Evolutionary conservation across 2,329 filamentous ascomycete species (phyloP).

Genomic region (Westerdykella ornata): DNA sequence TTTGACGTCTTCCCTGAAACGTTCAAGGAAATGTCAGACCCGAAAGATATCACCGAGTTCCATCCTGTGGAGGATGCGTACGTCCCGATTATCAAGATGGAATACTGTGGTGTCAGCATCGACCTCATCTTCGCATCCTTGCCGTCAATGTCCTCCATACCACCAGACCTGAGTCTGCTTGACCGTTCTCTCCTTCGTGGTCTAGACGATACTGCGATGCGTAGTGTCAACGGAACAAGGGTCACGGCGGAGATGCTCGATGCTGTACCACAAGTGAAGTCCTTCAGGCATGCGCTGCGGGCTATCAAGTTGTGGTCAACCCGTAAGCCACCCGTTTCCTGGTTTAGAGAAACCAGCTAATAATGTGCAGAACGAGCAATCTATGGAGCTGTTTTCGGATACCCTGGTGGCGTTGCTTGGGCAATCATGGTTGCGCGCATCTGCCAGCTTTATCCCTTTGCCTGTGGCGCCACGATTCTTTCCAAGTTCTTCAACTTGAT

Average conservation of each 20-base stretch:
- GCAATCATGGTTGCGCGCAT: constrained; percentile 95
- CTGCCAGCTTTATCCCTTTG: constrained; percentile 92
- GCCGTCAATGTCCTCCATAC: constrained; percentile 37
- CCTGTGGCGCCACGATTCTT: constrained; percentile 79
- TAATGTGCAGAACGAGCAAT: constrained; percentile 60
- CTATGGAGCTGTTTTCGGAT: constrained; percentile 94
- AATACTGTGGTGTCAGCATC: constrained; percentile 84
- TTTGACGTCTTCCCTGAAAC: constrained; percentile 81
- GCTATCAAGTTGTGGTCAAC: constrained; percentile 97
- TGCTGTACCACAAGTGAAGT: constrained; percentile 80
- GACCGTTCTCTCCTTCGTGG: constrained; percentile 82
- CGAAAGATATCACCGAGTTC: constrained; percentile 76
- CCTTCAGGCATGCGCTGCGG: constrained; percentile 80
- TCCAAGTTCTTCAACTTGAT: constrained; percentile 93
- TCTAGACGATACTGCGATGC: constrained; percentile 76
- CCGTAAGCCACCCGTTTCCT: constrained; percentile 37
- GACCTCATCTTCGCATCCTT: constrained; percentile 67
- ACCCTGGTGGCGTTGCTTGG: constrained; percentile 94
- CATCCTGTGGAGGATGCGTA: constrained; percentile 82
- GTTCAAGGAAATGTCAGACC: constrained; percentile 66
- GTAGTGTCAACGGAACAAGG: constrained; percentile 87
- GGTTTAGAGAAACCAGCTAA: constrained; percentile 8
- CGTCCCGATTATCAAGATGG: constrained; percentile 96
- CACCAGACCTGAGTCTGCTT: constrained; percentile 60
- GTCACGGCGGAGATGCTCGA: constrained; percentile 89